Evolutionary conservation across 1,284 basidiomycete genomes (phyloP), one percentile per base, ranked within the genome.

Genomic region (Exobasidium rhododendri): DNA sequence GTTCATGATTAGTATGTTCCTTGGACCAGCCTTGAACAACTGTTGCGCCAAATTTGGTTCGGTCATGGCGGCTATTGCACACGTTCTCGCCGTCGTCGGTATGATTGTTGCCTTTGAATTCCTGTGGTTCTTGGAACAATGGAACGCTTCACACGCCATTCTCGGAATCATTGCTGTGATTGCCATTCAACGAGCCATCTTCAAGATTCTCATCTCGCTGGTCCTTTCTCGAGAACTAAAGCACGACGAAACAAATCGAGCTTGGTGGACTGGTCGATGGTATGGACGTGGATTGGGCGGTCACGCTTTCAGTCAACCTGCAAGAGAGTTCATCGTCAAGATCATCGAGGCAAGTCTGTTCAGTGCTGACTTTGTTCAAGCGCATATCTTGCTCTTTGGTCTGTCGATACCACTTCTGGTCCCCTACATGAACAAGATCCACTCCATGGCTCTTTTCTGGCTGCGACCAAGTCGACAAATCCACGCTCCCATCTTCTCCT

Each of bases 101-200:
- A 68, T 79, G 30, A 65, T 79, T 45, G 75, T 62, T 49, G 66
- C 71, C 7, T 73, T 74, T 22, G 44, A 62, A 55, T 77, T 72
- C 32, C 67, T 94, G 86, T 97, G 94, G 93, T 92, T 90, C 85
- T 84, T 96, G 65, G 94, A 97, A 81, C 83, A 87, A 17, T 98
- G 94, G 94, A 85, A 94, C 69, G 86, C 88, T 24, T 88, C 91
- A 1, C 91, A 96, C 80, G 92, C 93, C 20, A 91, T 82, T 22
- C 69, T 82, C n/a, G 80, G 80, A 17, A 59, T 81, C 57, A 80
- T 81, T 59, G 80, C 80, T 4, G 77, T 79, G 29, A 77, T 81
- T 53, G 70, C 80, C 10, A 74, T 79, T 59, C 77, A 79, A 68
- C 74, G 77, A 29, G 73, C 74, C 60, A 75, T 79, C 60, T 77